Evolutionary conservation across 2,329 filamentous ascomycete species (phyloP).

Genomic region (Ophiocordyceps unilateralis): DNA sequence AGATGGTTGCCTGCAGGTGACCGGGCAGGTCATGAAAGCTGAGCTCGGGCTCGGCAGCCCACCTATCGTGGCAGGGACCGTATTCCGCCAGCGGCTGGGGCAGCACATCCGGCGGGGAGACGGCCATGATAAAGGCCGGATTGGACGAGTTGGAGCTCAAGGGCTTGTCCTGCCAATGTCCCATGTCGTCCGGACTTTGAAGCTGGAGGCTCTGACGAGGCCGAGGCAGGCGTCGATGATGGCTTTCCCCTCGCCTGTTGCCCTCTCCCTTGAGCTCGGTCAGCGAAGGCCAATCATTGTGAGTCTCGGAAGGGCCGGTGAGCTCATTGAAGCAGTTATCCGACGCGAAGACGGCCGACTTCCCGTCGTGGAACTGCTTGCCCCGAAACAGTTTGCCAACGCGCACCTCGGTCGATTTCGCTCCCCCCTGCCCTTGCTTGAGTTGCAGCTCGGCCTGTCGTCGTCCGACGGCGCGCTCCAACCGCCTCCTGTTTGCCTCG

Average conservation of each 20-base stretch:
- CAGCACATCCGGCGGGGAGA: neutral
- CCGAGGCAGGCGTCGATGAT: conserved; percentile 14
- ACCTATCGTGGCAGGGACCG: too few species aligned
- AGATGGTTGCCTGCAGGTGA: neutral
- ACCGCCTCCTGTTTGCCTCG: conserved; percentile 9
- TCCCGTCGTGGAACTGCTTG: conserved; percentile 9
- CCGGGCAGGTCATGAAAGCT: neutral
- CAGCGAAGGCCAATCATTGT: conserved; percentile 16
- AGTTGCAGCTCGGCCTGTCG: conserved; percentile 6
- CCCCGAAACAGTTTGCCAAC: conserved; percentile 10
- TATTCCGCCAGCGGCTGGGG: too few species aligned
- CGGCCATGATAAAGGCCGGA: conserved; percentile 7
- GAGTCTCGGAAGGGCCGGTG: conserved; percentile 3
- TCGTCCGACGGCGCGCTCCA: conserved; percentile 9
- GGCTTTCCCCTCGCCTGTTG: conserved; percentile 10
- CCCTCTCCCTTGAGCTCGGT: conserved; percentile 19
- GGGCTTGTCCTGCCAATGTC: neutral
- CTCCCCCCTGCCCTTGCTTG: neutral
- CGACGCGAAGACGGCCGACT: conserved; percentile 16
- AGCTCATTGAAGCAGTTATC: conserved; percentile 15
- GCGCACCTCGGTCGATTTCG: neutral
- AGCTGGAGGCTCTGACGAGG: conserved; percentile 6
- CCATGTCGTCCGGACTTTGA: neutral
- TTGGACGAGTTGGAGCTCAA: conserved; percentile 11
- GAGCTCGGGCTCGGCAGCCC: neutral